Percentiles rank a stretch among this genome's conserved stretches.
Conservation (phyloP, 257 asterid genomes). For the Solanum okadae region DNA sequence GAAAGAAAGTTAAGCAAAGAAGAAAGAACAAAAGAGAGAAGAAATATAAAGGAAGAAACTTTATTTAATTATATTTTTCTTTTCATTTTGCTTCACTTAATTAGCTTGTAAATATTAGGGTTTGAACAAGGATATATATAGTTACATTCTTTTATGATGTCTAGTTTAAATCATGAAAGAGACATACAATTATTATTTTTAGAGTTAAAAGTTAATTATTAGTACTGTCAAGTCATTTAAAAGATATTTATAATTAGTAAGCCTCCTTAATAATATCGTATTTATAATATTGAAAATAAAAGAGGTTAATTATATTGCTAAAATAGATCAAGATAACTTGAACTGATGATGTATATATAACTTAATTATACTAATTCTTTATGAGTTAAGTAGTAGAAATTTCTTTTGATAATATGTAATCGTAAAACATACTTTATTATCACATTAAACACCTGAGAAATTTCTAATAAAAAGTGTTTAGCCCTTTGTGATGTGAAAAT, state of each 20-base stretch:
- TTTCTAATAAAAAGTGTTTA: not conserved
- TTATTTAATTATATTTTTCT: too few species aligned
- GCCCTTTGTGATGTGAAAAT: not conserved
- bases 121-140: not conserved
- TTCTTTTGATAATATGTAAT: not conserved
- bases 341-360: not conserved
- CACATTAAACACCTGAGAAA: too few species aligned
- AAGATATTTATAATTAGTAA: not conserved
- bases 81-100: not conserved
- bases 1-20: not conserved
- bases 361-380: not conserved
- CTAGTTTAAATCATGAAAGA: not conserved
- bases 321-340: not conserved
- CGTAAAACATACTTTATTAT: too few species aligned
- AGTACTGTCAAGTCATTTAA: not conserved
- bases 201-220: not conserved
- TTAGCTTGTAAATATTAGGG: not conserved
- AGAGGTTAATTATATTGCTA: not conserved
- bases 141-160: not conserved
- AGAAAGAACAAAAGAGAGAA: conserved; percentile 1
- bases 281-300: not conserved
- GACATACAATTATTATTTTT: not conserved
- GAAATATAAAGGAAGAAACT: conserved; percentile 7
- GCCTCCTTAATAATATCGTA: rapidly evolving
- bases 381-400: not conserved